Base-by-base conservation (phyloP, 1,284 basidiomycete genomes). In the Hymenochaete sp. region DNA sequence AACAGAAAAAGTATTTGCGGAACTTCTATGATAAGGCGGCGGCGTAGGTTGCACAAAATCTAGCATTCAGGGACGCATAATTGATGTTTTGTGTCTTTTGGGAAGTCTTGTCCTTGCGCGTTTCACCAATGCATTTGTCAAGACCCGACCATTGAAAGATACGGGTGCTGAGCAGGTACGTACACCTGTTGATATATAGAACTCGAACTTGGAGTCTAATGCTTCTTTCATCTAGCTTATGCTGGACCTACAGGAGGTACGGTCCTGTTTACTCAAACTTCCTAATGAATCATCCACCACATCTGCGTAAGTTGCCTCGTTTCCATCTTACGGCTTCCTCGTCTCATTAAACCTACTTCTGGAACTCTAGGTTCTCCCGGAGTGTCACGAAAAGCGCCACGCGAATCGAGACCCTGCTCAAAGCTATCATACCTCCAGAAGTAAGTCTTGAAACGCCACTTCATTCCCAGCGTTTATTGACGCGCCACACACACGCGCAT, bases 1-100 rank as follows among this genome's bases (percentile, higher is more conserved):
- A 97, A 61, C 87, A 90, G 57, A 95, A 95, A 70, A 93, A 90
- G 61, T 97, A 93, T 63, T 61, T 90, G 26, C 72, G 89, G 47
- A 97, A 93, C 62, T 82, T 93, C 60, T 79, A 92, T 43, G 93
- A 97, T 60, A 96, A 95, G 62, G 82, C 84, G 5, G 82, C 85
- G 42, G 87, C 83, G 92, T 93, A 50, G 48, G 62, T 50, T 24
- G 25, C 18, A 38, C 42, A 4, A 8, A 19, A 14, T 44, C 25
- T 5, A 5, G 13, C 13, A 16, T 16, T n/a, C 32, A 8, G 5
- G 13, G 8, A 4, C 32, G 5, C 13, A 35, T 6, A 8, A 35
- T 4, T 35, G 32, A 35, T 5, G 14, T 35, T n/a, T 8, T 14
- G 14, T 14, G 28, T 31, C 9, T 19, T 16, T 19, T 5, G 13